A percentile compares a stretch with the other conserved stretches of the same genome.
phyloP scores from a whole-genome alignment of 345 rosid genomes.

The Leavenworthia alabamica region DNA sequence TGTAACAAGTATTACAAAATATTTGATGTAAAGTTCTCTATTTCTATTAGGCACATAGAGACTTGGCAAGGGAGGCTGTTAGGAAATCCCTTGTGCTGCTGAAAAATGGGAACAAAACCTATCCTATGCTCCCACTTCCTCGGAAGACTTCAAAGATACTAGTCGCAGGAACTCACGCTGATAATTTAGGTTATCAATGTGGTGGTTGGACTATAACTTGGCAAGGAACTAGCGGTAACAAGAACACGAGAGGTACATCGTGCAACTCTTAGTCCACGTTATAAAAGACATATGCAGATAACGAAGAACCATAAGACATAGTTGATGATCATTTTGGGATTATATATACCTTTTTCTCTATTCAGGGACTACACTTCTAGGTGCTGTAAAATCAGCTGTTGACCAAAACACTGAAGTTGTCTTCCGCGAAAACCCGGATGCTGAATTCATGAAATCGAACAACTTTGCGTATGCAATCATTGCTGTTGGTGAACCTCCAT shows the following conservation, averaged over 20 bases:
- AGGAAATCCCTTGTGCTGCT: slow-evolving; percentile 89
- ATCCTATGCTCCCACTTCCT: slow-evolving; percentile 75
- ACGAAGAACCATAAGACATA: too few relatives aligned
- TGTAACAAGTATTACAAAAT: neutral
- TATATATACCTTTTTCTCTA: neutral
- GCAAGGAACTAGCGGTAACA: slow-evolving; percentile 83
- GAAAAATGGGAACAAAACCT: slow-evolving; percentile 64
- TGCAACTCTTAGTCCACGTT: neutral
- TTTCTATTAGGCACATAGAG: slow-evolving; percentile 63
- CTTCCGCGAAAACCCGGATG: slow-evolving; percentile 55
- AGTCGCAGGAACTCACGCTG: slow-evolving; percentile 87
- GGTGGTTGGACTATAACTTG: slow-evolving; percentile 97
- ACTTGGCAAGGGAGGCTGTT: slow-evolving; percentile 95
- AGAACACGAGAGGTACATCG: slow-evolving; percentile 53
- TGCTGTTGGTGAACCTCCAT: slow-evolving; percentile 75
- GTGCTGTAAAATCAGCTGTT: slow-evolving; percentile 59
- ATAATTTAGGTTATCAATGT: slow-evolving; percentile 91
- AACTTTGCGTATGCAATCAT: slow-evolving; percentile 70
- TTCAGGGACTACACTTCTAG: slow-evolving; percentile 80
- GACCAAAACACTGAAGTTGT: slow-evolving; percentile 63
- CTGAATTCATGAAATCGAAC: slow-evolving; percentile 57
- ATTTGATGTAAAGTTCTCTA: slow-evolving; percentile 13
- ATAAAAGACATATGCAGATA: too few relatives aligned
- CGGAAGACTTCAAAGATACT: slow-evolving; percentile 69
- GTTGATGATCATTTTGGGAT: neutral